These are phyloP conservation scores for Cyberlindnera bimundalis DNA, from an alignment of 805 yeast species.

Conservation along the genomic window DNA sequence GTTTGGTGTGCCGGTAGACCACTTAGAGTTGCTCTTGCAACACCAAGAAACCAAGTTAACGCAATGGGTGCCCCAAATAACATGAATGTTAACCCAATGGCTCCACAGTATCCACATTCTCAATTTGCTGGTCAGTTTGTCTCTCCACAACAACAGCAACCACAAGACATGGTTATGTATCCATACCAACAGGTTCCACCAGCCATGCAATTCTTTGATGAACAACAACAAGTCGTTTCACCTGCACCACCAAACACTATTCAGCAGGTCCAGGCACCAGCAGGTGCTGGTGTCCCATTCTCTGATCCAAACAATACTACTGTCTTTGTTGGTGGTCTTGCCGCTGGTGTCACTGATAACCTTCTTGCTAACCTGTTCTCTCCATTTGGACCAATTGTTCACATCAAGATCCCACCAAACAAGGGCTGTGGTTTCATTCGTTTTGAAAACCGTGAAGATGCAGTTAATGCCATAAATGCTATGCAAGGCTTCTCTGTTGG, in stretches of 20 bases:
- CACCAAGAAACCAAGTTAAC: slow-evolving; percentile 51
- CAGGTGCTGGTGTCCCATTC: slow-evolving; percentile 25
- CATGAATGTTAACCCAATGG: slow-evolving; percentile 5
- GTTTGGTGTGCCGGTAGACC: slow-evolving; percentile 78
- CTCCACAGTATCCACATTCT: slow-evolving; percentile 8
- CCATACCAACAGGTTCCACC: slow-evolving; percentile 25
- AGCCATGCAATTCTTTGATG: slow-evolving; percentile 18
- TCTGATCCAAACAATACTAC: slow-evolving; percentile 67
- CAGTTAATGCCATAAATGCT: slow-evolving; percentile 71
- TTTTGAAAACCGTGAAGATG: slow-evolving; percentile 63
- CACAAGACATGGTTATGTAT: slow-evolving; percentile 20
- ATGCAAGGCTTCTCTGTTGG: slow-evolving; percentile 78
- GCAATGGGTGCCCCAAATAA: not conserved
- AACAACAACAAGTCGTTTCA: slow-evolving; percentile 11
- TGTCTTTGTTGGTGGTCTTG: slow-evolving; percentile 74
- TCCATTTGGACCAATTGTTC: slow-evolving; percentile 69
- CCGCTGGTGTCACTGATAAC: slow-evolving; percentile 59
- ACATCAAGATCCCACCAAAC: slow-evolving; percentile 73
- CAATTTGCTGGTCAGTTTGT: slow-evolving; percentile 21
- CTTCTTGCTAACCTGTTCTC: slow-evolving; percentile 59
- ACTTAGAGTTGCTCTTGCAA: slow-evolving; percentile 73
- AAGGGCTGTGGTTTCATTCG: slow-evolving; percentile 80
- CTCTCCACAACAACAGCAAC: slow-evolving; percentile 22
- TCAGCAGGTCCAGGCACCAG: slow-evolving; percentile 2
- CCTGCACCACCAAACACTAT: slow-evolving; percentile 1